Percentiles rank a stretch among this genome's conserved stretches.
Conservation (phyloP, 225 moss, liverwort and hornwort genomes). For the Neckera pumila region DNA sequence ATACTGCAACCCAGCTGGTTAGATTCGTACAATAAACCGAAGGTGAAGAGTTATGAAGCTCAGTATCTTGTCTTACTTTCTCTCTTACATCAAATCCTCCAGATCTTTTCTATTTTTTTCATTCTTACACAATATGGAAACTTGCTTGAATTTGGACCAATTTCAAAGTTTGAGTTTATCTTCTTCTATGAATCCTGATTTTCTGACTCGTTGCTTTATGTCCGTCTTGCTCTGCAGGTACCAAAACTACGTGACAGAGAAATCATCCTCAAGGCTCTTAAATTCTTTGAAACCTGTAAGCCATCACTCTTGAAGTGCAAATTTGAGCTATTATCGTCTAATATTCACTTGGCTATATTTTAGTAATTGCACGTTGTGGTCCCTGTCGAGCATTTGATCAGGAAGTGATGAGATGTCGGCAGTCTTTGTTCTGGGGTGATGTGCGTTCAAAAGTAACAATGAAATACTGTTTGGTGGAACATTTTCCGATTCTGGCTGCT, state of each 20-base stretch:
- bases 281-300: conserved; percentile 60
- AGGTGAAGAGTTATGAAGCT: neutral
- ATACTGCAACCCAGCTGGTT: neutral
- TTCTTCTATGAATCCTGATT: neutral
- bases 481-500: neutral
- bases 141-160: neutral
- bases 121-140: neutral
- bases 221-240: conserved; percentile 22
- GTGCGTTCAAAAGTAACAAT: neutral
- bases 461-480: neutral
- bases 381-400: neutral
- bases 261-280: conserved; percentile 46
- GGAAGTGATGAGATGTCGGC: neutral
- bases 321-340: neutral
- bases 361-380: neutral
- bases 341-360: neutral
- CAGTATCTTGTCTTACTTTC: neutral
- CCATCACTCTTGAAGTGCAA: neutral
- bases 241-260: conserved; percentile 43
- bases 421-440: neutral
- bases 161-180: neutral
- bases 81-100: neutral
- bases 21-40: neutral
- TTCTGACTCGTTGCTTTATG: neutral
- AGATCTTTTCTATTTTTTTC: neutral